A percentile compares a stretch with the other conserved stretches of the same genome.
phyloP scores from a whole-genome alignment of 169 alveolate genomes.

The Eimeria mitis region DNA sequence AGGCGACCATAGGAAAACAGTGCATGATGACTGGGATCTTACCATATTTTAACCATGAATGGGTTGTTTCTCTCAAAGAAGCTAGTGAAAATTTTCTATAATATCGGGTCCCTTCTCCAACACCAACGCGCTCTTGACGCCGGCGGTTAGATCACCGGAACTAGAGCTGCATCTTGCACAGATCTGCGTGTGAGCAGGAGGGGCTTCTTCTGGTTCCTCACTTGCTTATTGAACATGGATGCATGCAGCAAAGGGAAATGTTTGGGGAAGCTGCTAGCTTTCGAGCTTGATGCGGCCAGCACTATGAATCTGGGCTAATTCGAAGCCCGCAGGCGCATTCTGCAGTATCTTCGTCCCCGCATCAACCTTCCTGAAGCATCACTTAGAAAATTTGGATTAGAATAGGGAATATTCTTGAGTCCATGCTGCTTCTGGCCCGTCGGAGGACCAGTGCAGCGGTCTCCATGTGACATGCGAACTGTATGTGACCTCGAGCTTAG shows the following conservation, averaged over 20 bases:
- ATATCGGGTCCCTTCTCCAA: not conserved
- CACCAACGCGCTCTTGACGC: constrained; percentile 16
- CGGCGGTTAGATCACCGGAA: constrained; percentile 24
- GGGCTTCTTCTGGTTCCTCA: not conserved
- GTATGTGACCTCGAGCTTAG: not conserved
- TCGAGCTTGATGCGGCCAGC: constrained; percentile 17
- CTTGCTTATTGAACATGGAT: not conserved
- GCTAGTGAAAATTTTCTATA: not conserved
- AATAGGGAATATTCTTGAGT: not conserved
- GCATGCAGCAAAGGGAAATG: not conserved
- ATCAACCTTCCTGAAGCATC: not conserved
- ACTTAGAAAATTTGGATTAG: not conserved
- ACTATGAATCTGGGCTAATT: not conserved
- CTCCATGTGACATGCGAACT: not conserved
- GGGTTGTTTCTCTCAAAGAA: not conserved
- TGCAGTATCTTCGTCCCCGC: not conserved
- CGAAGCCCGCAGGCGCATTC: constrained; percentile 24
- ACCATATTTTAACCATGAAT: not conserved
- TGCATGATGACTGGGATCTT: not conserved
- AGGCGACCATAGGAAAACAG: not conserved
- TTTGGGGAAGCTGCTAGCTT: not conserved
- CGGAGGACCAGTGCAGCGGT: not conserved
- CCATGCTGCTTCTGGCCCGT: not conserved
- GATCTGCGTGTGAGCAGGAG: not conserved
- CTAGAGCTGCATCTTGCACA: constrained; percentile 54